phyloP scores from a whole-genome alignment of 345 rosid species.

The Hirschfeldia incana region DNA sequence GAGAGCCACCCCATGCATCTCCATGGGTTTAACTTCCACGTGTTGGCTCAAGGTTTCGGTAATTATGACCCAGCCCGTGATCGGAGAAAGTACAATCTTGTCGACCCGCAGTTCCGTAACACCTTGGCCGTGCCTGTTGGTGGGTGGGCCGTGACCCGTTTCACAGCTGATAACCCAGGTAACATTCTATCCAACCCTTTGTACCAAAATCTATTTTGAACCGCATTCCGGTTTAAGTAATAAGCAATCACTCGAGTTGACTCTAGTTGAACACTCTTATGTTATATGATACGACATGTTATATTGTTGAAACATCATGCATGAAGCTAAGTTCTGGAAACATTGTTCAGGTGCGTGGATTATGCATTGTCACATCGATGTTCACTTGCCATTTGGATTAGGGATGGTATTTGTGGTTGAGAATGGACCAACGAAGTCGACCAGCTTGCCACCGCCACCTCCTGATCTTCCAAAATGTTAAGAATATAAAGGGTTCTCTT shows the following conservation, averaged over 20 bases:
- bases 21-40: slow-evolving; percentile 80
- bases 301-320: neutral
- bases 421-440: slow-evolving; percentile 57
- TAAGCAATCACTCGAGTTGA: neutral
- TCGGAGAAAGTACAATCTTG: slow-evolving; percentile 53
- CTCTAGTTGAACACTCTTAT: neutral
- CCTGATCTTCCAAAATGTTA: slow-evolving; percentile 65
- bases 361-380: slow-evolving; percentile 72
- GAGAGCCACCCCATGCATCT: slow-evolving; percentile 93
- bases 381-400: slow-evolving; percentile 60
- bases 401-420: slow-evolving; percentile 59
- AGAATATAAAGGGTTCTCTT: neutral
- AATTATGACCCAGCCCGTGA: slow-evolving; percentile 55
- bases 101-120: slow-evolving; percentile 67
- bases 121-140: slow-evolving; percentile 81
- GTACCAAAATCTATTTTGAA: neutral
- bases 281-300: neutral
- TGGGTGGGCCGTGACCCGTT: slow-evolving; percentile 85
- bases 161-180: slow-evolving; percentile 90
- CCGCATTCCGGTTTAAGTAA: neutral
- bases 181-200: neutral
- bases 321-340: neutral
- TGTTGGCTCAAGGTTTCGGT: slow-evolving; percentile 91
- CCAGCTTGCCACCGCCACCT: slow-evolving; percentile 70
- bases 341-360: slow-evolving; percentile 61